Evolutionary conservation across 768 basidiomycete species (phyloP), one percentile per base, ranked within the genome.

Genomic region (Filobasidium wieringae): DNA sequence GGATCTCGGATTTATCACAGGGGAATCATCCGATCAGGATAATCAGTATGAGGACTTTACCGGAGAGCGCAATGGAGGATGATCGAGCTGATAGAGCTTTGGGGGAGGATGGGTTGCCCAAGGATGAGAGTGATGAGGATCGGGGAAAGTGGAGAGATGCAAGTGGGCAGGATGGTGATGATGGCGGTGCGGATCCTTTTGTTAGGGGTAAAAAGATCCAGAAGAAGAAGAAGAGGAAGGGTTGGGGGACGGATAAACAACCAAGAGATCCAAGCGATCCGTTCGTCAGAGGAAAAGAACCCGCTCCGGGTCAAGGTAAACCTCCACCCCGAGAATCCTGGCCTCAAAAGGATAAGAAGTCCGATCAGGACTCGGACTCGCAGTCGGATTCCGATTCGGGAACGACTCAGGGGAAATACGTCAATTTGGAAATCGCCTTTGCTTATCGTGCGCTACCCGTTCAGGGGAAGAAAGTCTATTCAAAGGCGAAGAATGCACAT

Each of bases 371-470:
- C 9, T n/a, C 26, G 2, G 15, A 49, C 19, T 6, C 24, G 22
- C 45, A 51, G 2, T 45, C 36, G 1, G 22, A 51, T 2, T 11
- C 22, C 1, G 33, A 49, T 3, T 22, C 27, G 14, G 24, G 15
- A 24, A 29, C 15, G 26, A 29, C 15, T 2, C 39, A 24, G 1
- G 36, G 32, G 7, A 53, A 51, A 19, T 49, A 47, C 24, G 57
- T 58, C 4, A 58, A 58, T 27, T 37, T 58, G 26, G 57, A 58
- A 34, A 19, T 58, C 36, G 51, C 57, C 11, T 58, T 58, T 47
- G 57, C 57, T 14, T 58, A 58, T 52, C 49, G 57, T 6, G 49
- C 57, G 37, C 49, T 51, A n/a, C 50, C 57, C 4, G 30, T 51
- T 30, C 49, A 52, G 50, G 51, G 51, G 11, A 51, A 52, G 19